Evolutionary conservation across 2,329 filamentous ascomycete species (phyloP).

Genomic region (Neofusicoccum ribis): DNA sequence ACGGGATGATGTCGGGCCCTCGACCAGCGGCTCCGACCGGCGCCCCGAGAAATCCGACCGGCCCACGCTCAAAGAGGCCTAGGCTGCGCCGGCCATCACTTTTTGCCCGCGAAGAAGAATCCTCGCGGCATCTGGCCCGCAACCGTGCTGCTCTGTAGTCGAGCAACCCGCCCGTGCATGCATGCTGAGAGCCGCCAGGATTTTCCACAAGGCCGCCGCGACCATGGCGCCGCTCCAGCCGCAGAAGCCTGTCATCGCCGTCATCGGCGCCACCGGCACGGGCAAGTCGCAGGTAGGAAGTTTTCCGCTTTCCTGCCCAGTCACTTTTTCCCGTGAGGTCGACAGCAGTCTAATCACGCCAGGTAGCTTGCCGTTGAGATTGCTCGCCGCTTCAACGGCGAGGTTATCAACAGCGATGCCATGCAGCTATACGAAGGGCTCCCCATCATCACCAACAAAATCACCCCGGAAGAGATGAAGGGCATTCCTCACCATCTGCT

Average conservation of each 20-base stretch:
- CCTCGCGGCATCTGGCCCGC: neutral
- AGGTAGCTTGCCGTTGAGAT: conserved; percentile 83
- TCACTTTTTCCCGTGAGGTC: neutral
- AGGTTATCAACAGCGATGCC: conserved; percentile 95
- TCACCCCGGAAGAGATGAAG: conserved; percentile 70
- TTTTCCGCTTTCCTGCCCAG: neutral
- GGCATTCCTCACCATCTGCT: conserved; percentile 87
- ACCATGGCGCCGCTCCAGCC: conserved; percentile 22
- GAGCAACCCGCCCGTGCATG: neutral
- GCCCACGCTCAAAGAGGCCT: neutral
- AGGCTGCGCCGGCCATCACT: neutral
- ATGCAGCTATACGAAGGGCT: conserved; percentile 96
- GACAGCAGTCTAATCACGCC: conserved; percentile 36
- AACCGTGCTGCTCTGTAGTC: neutral
- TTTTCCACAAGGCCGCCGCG: neutral
- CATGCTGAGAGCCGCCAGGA: conserved; percentile 4
- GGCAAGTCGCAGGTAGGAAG: conserved; percentile 81
- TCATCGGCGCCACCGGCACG: conserved; percentile 88
- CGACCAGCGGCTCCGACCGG: neutral
- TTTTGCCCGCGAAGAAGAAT: neutral
- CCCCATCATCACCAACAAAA: conserved; percentile 94
- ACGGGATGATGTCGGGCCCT: neutral
- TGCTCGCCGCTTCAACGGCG: conserved; percentile 79
- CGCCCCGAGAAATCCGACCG: neutral
- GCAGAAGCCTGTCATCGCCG: conserved; percentile 66